Base-by-base conservation (phyloP, 108 stramenopile genomes). In the Aurantiochytrium sp. region DNA sequence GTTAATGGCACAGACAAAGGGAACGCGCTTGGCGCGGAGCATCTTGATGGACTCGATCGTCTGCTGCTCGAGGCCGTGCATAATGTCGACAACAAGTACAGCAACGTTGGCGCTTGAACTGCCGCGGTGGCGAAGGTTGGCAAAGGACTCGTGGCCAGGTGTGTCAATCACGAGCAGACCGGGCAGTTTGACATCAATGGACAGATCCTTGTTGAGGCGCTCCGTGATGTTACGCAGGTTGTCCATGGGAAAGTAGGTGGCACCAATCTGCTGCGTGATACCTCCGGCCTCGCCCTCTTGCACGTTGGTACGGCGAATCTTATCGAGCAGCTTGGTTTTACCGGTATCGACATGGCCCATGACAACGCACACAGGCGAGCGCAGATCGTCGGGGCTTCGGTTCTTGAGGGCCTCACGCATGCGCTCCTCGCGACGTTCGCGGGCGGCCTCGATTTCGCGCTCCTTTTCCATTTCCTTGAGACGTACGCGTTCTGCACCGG, bases 311-410 rank as follows among this genome's bases (percentile, higher is more conserved):
- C 97, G 97, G 44, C 99, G 95, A 88, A 99, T 99, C 92, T 98
- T 98, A 90, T 99, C 99, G 72, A 99, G 90, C 49, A 99, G 92
- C 93, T 98, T 99, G 59, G 99, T 99, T 92, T 99, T 99, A 58
- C 98, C 99, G 60, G 99, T 99, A 93, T 99, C 98, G 91, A 99
- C 99, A 90, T 99, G 99, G 18, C 99, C 99, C 98, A 99, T 99
- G 89, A 99, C 99, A 87, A 98, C 97, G 25, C 96, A 96, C 89
- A 99, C 96, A 35, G 99, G 98, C 83, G 96, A 97, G 58, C 99
- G 97, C 28, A 99, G 93, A 91, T 97, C 93, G 89, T 98, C 96
- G 28, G 94, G 89, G 12, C 94, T 90, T n/a, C 98, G 96, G 58
- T 97, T 97, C 5, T 91, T 94, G 91, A 94, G 93, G 88, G 97